Percentiles rank a stretch among this genome's conserved stretches.
phyloP scores from a whole-genome alignment of 2,329 filamentous ascomycete genomes.

The Claviceps capensis region DNA sequence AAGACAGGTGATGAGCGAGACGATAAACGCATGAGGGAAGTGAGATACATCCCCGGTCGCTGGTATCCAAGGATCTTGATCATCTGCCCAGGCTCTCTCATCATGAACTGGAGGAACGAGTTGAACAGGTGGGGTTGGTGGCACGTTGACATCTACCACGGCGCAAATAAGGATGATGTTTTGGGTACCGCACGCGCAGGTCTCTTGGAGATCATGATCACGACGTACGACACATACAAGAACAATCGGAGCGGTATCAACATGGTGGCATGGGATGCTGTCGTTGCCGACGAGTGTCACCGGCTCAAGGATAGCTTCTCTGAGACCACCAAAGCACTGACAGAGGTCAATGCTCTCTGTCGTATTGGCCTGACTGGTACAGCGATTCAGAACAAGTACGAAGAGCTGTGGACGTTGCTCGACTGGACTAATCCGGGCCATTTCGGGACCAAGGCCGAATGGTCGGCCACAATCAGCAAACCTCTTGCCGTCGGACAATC shows the following conservation, averaged over 20 bases:
- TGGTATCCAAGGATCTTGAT: slow-evolving; percentile 76
- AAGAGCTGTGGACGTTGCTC: slow-evolving; percentile 88
- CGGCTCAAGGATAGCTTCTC: slow-evolving; percentile 67
- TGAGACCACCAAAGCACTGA: slow-evolving; percentile 74
- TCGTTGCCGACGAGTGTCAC: slow-evolving; percentile 91
- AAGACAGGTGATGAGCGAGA: slow-evolving; percentile 87
- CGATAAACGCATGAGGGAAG: slow-evolving; percentile 73
- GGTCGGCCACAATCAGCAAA: slow-evolving; percentile 63
- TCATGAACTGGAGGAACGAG: slow-evolving; percentile 85
- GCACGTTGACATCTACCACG: slow-evolving; percentile 75
- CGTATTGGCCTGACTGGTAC: slow-evolving; percentile 89
- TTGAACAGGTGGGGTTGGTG: slow-evolving; percentile 90
- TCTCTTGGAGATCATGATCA: slow-evolving; percentile 79
- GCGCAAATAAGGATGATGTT: slow-evolving; percentile 50
- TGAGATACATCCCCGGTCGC: slow-evolving; percentile 45
- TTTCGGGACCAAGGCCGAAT: slow-evolving; percentile 51
- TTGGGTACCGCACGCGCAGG: slow-evolving; percentile 62
- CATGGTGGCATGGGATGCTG: slow-evolving; percentile 79
- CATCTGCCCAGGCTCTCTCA: slow-evolving; percentile 76
- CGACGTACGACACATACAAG: slow-evolving; percentile 84
- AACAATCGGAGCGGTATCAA: slow-evolving; percentile 65
- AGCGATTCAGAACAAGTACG: slow-evolving; percentile 94
- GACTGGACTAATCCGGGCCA: slow-evolving; percentile 90
- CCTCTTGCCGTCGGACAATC: slow-evolving; percentile 82
- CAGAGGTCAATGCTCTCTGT: slow-evolving; percentile 79